Evolutionary conservation across 768 basidiomycete genomes (phyloP).

Genomic region (Lactarius quietus): DNA sequence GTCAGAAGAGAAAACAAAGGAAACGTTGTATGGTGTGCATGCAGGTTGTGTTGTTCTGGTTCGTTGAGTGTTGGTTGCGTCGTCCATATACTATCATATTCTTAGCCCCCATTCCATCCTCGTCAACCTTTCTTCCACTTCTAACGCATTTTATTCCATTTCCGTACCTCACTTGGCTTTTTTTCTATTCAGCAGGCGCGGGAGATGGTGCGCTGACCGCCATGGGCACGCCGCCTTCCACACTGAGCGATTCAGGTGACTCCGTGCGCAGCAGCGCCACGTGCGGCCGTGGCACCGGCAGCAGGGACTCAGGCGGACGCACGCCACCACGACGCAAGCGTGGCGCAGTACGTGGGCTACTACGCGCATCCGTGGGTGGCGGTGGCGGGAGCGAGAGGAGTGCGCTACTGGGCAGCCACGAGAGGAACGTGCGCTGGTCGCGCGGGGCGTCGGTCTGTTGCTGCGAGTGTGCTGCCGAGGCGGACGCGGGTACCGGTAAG

Average conservation of each 20-base stretch:
- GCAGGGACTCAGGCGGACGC: constrained; percentile 58
- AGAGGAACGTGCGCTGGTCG: constrained; percentile 15
- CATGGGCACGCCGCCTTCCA: background rate
- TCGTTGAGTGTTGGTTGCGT: background rate
- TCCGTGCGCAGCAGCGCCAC: constrained; percentile 2
- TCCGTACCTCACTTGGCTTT: background rate
- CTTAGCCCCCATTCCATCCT: background rate
- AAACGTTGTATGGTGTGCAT: background rate
- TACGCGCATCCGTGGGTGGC: constrained; percentile 6
- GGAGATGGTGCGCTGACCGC: background rate
- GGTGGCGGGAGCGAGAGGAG: constrained; percentile 15
- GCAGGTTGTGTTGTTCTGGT: background rate
- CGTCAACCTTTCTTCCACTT: background rate
- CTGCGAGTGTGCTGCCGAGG: background rate
- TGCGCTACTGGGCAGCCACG: constrained; percentile 16
- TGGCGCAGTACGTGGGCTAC: constrained; percentile 36
- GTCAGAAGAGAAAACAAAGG: background rate
- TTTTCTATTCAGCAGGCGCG: background rate
- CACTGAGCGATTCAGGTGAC: constrained; percentile 2
- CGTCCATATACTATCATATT: background rate
- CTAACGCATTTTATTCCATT: background rate
- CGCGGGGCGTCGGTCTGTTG: constrained; percentile 1
- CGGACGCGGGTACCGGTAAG: background rate
- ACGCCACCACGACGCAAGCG: constrained; percentile 66
- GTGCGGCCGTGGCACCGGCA: constrained; percentile 43